Base-by-base conservation (phyloP, 257 asterid genomes). In the Perilla frutescens region DNA sequence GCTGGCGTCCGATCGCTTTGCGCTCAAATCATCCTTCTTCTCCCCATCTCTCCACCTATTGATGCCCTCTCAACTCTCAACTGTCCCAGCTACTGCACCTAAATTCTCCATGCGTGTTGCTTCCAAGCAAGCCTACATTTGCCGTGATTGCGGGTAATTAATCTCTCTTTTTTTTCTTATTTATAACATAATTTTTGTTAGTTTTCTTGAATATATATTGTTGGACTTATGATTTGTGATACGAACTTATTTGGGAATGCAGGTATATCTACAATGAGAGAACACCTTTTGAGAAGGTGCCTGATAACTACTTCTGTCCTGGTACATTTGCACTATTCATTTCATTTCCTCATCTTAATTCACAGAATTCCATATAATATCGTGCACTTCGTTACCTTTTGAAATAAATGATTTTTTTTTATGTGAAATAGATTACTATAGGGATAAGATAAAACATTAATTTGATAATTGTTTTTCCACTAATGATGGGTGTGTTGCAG, bases 81-180 rank as follows among this genome's bases (percentile, higher is more conserved):
- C 70, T 34, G 26, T 73, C 41, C 86, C 90, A 4, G 82, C 90
- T 6, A 54, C 92, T 59, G 87, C 96, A 0, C 92, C 94, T 0
- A 89, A 81, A 72, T 78, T 89, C 84, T 77, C 89, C 14, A 93
- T 93, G 98, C 91, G 93, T 1, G 83, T 88, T 0, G 81, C 97
- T 61, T 84, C 96, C 75, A 94, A 91, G 59, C 97, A 94, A 77
- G 86, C 97, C 72, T 94, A 91, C 76, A 87, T 94, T 76, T 94
- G 98, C 84, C 93, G 98, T 14, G 97, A 94, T 82, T 94, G 97
- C 83, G 97, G 97, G 98, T 93, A 70, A n/a, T 63, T 93, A 70
- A 12, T 63, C 12, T n/a, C 40, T 54, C 29, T 45, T n/a, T n/a
- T 9, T 34, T 31, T 6, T 37, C n/a, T 15, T 13, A 3, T 10